A percentile compares a stretch with the other conserved stretches of the same genome.
phyloP scores from a whole-genome alignment of 148 eudicot genomes.

The Fagopyrum homotropicum region DNA sequence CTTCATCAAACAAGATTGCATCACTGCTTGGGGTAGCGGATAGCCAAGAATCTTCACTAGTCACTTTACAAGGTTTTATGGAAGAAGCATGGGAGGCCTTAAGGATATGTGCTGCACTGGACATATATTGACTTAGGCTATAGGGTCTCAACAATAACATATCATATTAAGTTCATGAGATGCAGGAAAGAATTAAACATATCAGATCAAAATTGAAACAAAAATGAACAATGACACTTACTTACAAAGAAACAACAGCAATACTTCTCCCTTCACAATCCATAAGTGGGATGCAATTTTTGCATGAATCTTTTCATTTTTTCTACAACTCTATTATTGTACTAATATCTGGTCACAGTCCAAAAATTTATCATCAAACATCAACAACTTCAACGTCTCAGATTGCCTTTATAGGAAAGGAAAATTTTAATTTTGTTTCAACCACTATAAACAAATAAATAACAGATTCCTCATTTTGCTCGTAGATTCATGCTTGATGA shows the following conservation, averaged over 20 bases:
- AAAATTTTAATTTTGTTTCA: neutral
- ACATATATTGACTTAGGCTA: constrained; percentile 16
- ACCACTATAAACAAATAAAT: neutral
- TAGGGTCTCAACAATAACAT: neutral
- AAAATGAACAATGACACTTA: neutral
- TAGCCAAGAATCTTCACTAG: constrained; percentile 55
- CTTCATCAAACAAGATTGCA: constrained; percentile 58
- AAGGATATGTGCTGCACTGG: constrained; percentile 50
- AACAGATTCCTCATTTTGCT: neutral
- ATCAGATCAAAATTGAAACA: neutral
- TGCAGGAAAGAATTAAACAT: neutral
- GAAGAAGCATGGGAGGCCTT: constrained; percentile 25
- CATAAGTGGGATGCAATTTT: neutral
- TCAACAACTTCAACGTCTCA: neutral
- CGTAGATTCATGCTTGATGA: neutral
- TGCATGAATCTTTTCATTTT: neutral
- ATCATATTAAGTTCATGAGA: neutral
- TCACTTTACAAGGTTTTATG: constrained; percentile 49
- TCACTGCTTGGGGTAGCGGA: constrained; percentile 44
- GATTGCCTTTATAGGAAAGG: neutral
- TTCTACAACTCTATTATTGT: neutral
- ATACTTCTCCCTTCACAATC: neutral
- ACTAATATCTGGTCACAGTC: neutral
- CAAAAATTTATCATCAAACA: neutral
- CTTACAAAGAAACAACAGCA: neutral